These are phyloP conservation scores for Pachysandra terminalis DNA, from an alignment of 164 flowering plant species.

Conservation along the genomic window DNA sequence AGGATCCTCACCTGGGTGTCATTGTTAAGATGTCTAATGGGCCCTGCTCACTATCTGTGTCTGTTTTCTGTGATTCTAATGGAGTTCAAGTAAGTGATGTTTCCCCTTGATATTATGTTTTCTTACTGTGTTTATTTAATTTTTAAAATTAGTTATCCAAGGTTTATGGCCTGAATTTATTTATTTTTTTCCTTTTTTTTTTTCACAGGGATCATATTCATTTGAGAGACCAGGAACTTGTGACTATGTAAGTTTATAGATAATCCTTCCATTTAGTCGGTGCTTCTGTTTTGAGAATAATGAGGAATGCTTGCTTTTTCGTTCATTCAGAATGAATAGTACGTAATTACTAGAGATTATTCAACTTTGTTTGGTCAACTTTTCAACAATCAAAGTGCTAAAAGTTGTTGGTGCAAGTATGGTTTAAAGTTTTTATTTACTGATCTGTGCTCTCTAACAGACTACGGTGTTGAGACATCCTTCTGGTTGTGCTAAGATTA, in stretches of 20 bases:
- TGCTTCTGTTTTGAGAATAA: background rate
- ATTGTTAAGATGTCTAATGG: constrained; percentile 53
- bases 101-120: background rate
- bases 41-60: constrained; percentile 68
- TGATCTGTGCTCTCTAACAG: constrained; percentile 33
- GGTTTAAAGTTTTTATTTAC: background rate
- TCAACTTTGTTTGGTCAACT: too few relatives aligned
- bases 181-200: too few relatives aligned
- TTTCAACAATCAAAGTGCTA: too few relatives aligned
- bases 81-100: constrained; percentile 47
- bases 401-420: too few relatives aligned
- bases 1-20: constrained; percentile 64
- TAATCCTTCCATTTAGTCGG: background rate
- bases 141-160: background rate
- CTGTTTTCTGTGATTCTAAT: constrained; percentile 61
- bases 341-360: too few relatives aligned
- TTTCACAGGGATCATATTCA: constrained; percentile 63
- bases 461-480: constrained; percentile 73
- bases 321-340: too few relatives aligned
- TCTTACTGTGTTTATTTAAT: background rate
- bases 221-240: constrained; percentile 52
- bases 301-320: too few relatives aligned
- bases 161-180: background rate
- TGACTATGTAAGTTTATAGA: constrained; percentile 60
- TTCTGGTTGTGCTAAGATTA: constrained; percentile 73